These are phyloP conservation scores for Dioscorea zingiberensis DNA, from an alignment of 106 monocot species.

Conservation along the genomic window DNA sequence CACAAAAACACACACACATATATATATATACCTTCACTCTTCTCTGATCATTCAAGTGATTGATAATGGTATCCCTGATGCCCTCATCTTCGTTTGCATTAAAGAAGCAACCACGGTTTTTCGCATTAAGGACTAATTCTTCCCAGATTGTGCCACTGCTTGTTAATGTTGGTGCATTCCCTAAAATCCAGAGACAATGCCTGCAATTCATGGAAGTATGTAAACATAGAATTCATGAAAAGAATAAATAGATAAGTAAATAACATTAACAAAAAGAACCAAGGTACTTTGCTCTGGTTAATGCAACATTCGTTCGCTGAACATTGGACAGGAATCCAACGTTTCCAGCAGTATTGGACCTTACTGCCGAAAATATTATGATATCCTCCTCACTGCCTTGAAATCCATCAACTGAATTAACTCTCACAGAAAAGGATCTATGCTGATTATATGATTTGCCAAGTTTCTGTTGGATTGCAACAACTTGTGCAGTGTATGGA, in stretches of 20 bases:
- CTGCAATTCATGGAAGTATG: slow-evolving; percentile 7
- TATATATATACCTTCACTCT: too few species aligned
- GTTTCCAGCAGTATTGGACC: slow-evolving; percentile 32
- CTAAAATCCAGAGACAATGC: slow-evolving; percentile 51
- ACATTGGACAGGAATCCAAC: slow-evolving; percentile 51
- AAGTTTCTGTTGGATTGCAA: slow-evolving; percentile 27
- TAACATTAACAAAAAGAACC: background rate
- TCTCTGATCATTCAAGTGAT: slow-evolving; percentile 5
- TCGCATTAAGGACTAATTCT: slow-evolving; percentile 28
- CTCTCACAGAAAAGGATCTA: slow-evolving; percentile 28
- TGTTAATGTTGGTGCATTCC: slow-evolving; percentile 29
- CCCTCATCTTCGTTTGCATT: slow-evolving; percentile 15
- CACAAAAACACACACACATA: too few species aligned
- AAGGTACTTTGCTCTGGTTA: slow-evolving; percentile 58
- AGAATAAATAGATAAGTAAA: background rate
- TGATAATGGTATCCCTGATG: background rate
- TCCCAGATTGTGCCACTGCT: slow-evolving; percentile 32
- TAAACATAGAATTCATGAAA: background rate
- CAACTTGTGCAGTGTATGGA: slow-evolving; percentile 58
- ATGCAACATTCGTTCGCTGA: slow-evolving; percentile 53
- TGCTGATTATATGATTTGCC: background rate
- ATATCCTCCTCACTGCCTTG: slow-evolving; percentile 67
- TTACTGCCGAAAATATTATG: slow-evolving; percentile 55
- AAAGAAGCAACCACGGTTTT: slow-evolving; percentile 20
- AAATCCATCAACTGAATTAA: slow-evolving; percentile 61